Evolutionary conservation across 2,329 filamentous ascomycete species (phyloP), one percentile per base, ranked within the genome.

Genomic region (Beauveria sp.): DNA sequence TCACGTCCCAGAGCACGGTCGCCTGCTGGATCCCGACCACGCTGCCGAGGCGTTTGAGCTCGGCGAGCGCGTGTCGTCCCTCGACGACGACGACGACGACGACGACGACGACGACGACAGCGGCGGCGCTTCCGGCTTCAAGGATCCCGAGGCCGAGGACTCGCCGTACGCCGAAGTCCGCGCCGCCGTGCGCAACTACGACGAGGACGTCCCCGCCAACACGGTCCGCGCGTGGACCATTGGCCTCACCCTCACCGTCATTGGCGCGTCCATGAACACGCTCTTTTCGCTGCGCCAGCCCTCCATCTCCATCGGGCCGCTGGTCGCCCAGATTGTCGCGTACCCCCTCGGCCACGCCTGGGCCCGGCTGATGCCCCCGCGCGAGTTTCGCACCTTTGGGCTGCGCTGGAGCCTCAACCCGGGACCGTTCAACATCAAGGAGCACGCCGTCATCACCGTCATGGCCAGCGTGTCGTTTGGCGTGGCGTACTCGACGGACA

Each of bases 391-490:
- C 22, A 80, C 79, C 0, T 81, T 86, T 65, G 85, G 85, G 10
- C 62, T 79, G 6, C 74, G 68, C 22, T 86, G 81, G 79, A 79
- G 77, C 24, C 73, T 88, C n/a, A 89, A 88, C 61, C 85, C 86
- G 0, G 85, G 85, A 0, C 86, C 86, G 1, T 89, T 89, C 73
- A 89, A 88, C 68, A 79, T 87, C 70, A 89, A 89, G 71, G 87
- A 89, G 69, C 87, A 89, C 69, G 75, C 84, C 48, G 81, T 89
- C 64, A 88, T 89, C 62, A 83, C 86, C 20, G 83, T 88, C 66
- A 88, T 88, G 84, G 87, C 89, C 18, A 85, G 88, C 69, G 86
- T 89, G 6, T 86, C 87, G 5, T 89, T 90, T 65, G 86, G 77
- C 55, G 85, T 81, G 6, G 86, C 88, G 3, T 91, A 91, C 67